Evolutionary conservation across 2,329 filamentous ascomycete species (phyloP).

Genomic region (Coniochaeta prunicola): DNA sequence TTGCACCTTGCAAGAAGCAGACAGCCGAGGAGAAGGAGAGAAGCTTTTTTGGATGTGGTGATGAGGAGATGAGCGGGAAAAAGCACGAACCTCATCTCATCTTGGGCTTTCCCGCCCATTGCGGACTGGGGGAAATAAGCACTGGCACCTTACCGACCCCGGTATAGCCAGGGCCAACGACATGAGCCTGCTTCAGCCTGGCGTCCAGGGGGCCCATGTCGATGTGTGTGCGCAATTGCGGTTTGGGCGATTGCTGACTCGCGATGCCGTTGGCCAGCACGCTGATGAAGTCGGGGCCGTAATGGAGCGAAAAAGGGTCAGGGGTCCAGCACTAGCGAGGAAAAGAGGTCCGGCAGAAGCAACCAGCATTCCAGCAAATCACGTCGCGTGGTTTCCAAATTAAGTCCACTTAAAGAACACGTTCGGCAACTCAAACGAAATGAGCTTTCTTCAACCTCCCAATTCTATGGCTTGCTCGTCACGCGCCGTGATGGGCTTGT

Average conservation of each 20-base stretch:
- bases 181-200: background rate
- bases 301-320: background rate
- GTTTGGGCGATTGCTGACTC: constrained; percentile 1
- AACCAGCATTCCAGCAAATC: background rate
- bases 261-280: background rate
- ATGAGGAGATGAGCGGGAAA: background rate
- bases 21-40: background rate
- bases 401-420: background rate
- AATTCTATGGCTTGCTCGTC: background rate
- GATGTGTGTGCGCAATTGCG: background rate
- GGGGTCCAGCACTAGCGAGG: background rate
- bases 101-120: background rate
- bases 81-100: constrained; percentile 1
- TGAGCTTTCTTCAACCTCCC: background rate
- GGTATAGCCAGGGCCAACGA: background rate
- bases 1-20: constrained; percentile 1
- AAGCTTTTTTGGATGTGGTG: too few relatives aligned
- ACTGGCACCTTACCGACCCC: background rate
- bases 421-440: background rate
- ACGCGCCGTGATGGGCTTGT: background rate
- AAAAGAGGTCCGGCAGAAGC: background rate
- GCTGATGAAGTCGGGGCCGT: background rate
- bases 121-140: background rate
- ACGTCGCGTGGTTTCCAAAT: background rate
- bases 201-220: background rate